These are phyloP conservation scores for Hypoxylon sp. DNA, from an alignment of 2,329 filamentous ascomycete species.

Conservation along the genomic window DNA sequence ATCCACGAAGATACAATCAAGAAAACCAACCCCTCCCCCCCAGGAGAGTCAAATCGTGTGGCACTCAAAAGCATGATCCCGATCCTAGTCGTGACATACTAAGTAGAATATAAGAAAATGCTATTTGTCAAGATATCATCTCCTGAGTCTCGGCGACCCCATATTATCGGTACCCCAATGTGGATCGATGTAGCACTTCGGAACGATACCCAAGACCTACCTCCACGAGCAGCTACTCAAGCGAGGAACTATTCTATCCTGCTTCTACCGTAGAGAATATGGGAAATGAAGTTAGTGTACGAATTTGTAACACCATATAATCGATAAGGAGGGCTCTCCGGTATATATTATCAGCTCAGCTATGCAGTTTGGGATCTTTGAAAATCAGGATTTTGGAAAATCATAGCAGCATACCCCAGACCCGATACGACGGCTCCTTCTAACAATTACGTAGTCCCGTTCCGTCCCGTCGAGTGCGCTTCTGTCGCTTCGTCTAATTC, in stretches of 20 bases:
- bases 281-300: background rate
- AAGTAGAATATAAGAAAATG: constrained; percentile 1
- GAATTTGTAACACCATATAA: background rate
- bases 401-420: background rate
- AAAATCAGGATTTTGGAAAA: constrained; percentile 9
- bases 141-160: constrained; percentile 4
- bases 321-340: constrained; percentile 8
- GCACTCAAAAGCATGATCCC: constrained; percentile 9
- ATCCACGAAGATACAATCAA: constrained; percentile 1
- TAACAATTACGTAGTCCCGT: background rate
- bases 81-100: background rate
- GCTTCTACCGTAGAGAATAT: background rate
- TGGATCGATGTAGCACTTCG: constrained; percentile 30
- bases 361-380: background rate
- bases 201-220: constrained; percentile 8
- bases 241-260: constrained; percentile 6
- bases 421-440: background rate
- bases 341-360: constrained; percentile 1
- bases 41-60: constrained; percentile 6
- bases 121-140: constrained; percentile 12
- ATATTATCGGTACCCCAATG: constrained; percentile 26
- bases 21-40: background rate
- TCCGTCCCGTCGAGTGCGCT: background rate
- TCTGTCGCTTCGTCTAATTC: background rate
- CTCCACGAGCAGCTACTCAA: background rate